A percentile compares a stretch with the other conserved stretches of the same genome.
phyloP scores from a whole-genome alignment of 371 early-diverging fungal genomes.

The Mucor piriformis region DNA sequence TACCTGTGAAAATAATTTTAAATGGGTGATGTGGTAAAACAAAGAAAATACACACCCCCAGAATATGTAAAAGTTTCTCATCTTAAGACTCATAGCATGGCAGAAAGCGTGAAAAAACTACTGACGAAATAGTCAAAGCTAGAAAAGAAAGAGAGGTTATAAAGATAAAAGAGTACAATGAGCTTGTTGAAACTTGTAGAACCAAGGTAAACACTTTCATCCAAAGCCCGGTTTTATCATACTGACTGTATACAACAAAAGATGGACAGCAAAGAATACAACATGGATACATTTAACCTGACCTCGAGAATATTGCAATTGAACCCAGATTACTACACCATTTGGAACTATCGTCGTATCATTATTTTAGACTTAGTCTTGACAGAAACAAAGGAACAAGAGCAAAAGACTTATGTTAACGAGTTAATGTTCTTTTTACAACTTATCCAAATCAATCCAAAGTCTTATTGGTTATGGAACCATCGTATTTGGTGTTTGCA shows the following conservation, averaged over 20 bases:
- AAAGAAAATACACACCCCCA: constrained; percentile 6
- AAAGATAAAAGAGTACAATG: constrained; percentile 55
- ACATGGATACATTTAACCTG: constrained; percentile 57
- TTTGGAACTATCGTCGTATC: constrained; percentile 88
- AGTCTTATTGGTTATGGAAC: constrained; percentile 95
- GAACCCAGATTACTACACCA: constrained; percentile 90
- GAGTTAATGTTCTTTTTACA: constrained; percentile 73
- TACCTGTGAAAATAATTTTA: background rate
- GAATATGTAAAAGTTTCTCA: background rate
- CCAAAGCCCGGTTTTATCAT: background rate
- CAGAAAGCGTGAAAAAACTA: constrained; percentile 47
- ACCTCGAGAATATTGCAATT: constrained; percentile 74
- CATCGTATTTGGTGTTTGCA: constrained; percentile 91
- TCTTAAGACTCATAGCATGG: constrained; percentile 48
- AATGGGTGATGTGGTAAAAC: constrained; percentile 35
- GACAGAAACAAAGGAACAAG: constrained; percentile 15
- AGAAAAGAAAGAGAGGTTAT: constrained; percentile 47
- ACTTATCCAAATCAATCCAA: constrained; percentile 72
- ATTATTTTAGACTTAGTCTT: constrained; percentile 36
- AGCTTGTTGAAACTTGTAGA: constrained; percentile 43
- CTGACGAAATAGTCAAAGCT: constrained; percentile 38
- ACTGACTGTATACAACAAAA: background rate
- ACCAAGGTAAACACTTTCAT: constrained; percentile 20
- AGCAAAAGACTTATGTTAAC: constrained; percentile 39
- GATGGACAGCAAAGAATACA: constrained; percentile 39